A percentile compares a stretch with the other conserved stretches of the same genome.
Conservation (phyloP, 2,329 filamentous ascomycete genomes). For the Colletotrichum lupini region DNA sequence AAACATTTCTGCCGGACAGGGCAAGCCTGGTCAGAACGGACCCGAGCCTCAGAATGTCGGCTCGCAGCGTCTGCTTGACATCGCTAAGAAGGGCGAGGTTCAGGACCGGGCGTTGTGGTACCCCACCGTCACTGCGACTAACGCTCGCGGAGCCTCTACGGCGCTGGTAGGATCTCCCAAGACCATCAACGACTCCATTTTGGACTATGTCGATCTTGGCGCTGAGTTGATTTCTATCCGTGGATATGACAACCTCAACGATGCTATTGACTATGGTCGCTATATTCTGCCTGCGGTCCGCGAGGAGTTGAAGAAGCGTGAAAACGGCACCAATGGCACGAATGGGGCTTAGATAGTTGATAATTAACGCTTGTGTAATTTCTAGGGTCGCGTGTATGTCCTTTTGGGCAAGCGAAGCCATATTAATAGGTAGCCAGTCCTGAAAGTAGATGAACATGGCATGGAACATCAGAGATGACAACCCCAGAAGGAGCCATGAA, state of each 20-base stretch:
- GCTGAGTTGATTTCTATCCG: slow-evolving; percentile 69
- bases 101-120: slow-evolving; percentile 73
- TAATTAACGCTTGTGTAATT: too few species aligned
- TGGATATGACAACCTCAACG: slow-evolving; percentile 70
- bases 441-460: not conserved
- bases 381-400: too few species aligned
- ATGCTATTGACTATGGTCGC: slow-evolving; percentile 69
- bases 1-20: slow-evolving; percentile 50
- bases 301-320: slow-evolving; percentile 44
- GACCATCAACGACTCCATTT: slow-evolving; percentile 63
- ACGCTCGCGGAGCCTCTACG: slow-evolving; percentile 68
- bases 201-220: slow-evolving; percentile 68
- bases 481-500: too few species aligned
- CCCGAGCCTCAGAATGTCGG: slow-evolving; percentile 67
- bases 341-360: not conserved
- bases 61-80: slow-evolving; percentile 68
- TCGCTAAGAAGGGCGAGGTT: slow-evolving; percentile 65
- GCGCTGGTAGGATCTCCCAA: slow-evolving; percentile 66
- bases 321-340: not conserved
- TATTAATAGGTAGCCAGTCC: not conserved
- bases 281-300: slow-evolving; percentile 64
- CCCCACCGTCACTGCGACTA: slow-evolving; percentile 70
- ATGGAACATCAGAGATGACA: too few species aligned
- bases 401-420: not conserved
- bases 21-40: slow-evolving; percentile 39